Evolutionary conservation across 306 rosid genomes (phyloP).

Genomic region (Spatholobus suberectus): DNA sequence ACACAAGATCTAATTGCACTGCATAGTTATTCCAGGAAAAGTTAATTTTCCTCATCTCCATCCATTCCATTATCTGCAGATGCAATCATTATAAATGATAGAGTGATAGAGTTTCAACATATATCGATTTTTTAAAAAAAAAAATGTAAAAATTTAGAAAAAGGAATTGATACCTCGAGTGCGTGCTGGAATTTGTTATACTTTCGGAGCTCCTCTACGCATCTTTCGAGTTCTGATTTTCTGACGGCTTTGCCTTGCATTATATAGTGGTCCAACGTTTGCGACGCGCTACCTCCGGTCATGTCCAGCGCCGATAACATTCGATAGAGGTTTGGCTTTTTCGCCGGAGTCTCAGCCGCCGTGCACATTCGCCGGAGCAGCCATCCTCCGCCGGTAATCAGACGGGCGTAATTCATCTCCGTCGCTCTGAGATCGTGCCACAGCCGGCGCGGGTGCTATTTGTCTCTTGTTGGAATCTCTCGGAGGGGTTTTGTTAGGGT

Average conservation of each 20-base stretch:
- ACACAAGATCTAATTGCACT: constrained; percentile 65
- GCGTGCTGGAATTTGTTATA: constrained; percentile 58
- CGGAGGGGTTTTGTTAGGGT: constrained; percentile 36
- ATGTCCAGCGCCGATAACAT: constrained; percentile 62
- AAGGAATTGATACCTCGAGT: constrained; percentile 60
- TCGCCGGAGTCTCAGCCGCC: constrained; percentile 20
- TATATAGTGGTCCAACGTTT: constrained; percentile 63
- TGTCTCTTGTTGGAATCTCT: neutral
- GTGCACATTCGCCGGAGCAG: constrained; percentile 51
- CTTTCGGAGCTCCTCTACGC: constrained; percentile 70
- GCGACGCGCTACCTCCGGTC: constrained; percentile 63
- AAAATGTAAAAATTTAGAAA: neutral
- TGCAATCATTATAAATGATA: constrained; percentile 18
- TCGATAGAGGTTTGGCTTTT: constrained; percentile 49
- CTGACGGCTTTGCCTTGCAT: constrained; percentile 60
- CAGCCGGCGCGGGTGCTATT: neutral
- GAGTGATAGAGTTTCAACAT: neutral
- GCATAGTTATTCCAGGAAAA: constrained; percentile 63
- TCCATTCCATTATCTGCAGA: constrained; percentile 96
- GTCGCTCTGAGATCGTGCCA: neutral
- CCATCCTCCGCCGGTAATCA: constrained; percentile 45
- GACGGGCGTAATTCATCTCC: constrained; percentile 56
- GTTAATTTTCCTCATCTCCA: constrained; percentile 64
- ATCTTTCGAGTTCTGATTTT: constrained; percentile 54
- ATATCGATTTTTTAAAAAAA: neutral